These are phyloP conservation scores for Quercus wislizeni DNA, from an alignment of 306 rosid genomes.

Conservation along the genomic window DNA sequence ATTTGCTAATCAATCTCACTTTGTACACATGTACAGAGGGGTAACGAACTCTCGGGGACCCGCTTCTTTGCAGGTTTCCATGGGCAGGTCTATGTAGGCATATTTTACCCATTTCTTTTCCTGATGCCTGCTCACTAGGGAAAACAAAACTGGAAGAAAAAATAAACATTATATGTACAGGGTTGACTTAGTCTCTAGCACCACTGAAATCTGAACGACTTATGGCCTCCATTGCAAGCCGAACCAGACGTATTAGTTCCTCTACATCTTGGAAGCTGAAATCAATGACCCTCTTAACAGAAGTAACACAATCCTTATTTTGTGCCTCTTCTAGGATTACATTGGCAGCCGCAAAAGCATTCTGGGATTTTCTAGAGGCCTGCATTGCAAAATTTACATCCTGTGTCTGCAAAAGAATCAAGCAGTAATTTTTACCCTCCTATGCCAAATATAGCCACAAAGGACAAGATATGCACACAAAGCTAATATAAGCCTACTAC, in stretches of 20 bases:
- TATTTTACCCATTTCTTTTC: conserved; percentile 30
- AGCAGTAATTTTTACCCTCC: conserved; percentile 15
- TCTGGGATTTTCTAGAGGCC: conserved; percentile 63
- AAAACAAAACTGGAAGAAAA: conserved; percentile 19
- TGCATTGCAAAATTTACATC: conserved; percentile 66
- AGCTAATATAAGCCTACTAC: conserved; percentile 1
- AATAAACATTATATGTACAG: conserved; percentile 49
- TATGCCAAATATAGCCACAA: conserved; percentile 7
- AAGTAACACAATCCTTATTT: conserved; percentile 44
- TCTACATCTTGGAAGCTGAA: conserved; percentile 85
- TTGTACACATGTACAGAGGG: conserved; percentile 82
- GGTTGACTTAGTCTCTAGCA: conserved; percentile 54
- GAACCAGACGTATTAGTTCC: conserved; percentile 59
- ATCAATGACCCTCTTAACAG: conserved; percentile 61
- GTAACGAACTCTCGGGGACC: conserved; percentile 34
- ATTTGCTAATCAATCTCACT: conserved; percentile 65
- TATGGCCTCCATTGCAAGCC: conserved; percentile 53
- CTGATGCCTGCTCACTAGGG: conserved; percentile 37
- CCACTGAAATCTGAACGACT: conserved; percentile 56
- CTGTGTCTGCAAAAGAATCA: conserved; percentile 53
- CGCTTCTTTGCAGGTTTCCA: conserved; percentile 39
- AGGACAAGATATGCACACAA: not conserved
- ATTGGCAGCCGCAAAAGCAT: conserved; percentile 45
- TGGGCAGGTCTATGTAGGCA: conserved; percentile 28
- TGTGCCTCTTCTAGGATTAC: conserved; percentile 44